Conservation (phyloP, 1,284 basidiomycete species). For the Cutaneotrichosporon mucoides region DNA sequence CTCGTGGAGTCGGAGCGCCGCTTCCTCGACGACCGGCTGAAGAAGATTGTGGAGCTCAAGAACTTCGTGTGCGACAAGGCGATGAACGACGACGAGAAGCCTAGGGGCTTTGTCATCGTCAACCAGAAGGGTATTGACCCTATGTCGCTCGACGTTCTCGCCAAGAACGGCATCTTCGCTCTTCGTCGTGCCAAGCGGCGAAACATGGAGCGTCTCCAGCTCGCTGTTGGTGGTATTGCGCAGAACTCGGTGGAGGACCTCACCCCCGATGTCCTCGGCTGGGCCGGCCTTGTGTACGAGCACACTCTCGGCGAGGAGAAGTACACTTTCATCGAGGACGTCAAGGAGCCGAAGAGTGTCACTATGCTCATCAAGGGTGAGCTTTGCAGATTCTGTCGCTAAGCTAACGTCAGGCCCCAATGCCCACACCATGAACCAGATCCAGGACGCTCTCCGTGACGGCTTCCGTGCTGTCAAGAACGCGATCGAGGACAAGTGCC, state of each 20-base stretch:
- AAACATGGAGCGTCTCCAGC: slow-evolving; percentile 93
- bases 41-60: slow-evolving; percentile 97
- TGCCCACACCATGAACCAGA: slow-evolving; percentile 91
- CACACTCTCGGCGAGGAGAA: slow-evolving; percentile 99
- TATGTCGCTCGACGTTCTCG: slow-evolving; percentile 90
- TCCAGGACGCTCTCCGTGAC: slow-evolving; percentile 94
- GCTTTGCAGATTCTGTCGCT: slow-evolving; percentile 7
- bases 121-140: slow-evolving; percentile 99
- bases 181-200: slow-evolving; percentile 92
- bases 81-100: slow-evolving; percentile 60
- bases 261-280: slow-evolving; percentile 83
- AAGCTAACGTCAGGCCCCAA: slow-evolving; percentile 64
- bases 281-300: slow-evolving; percentile 98
- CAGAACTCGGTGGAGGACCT: slow-evolving; percentile 99
- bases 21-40: slow-evolving; percentile 90
- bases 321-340: slow-evolving; percentile 96
- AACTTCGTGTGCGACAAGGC: slow-evolving; percentile 91
- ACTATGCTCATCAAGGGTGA: slow-evolving; percentile 92
- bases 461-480: slow-evolving; percentile 97
- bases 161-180: slow-evolving; percentile 94
- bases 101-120: slow-evolving; percentile 88
- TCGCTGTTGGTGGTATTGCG: slow-evolving; percentile 89
- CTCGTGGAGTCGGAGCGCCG: slow-evolving; percentile 94
- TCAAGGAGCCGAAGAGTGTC: slow-evolving; percentile 92
- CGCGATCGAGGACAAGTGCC: slow-evolving; percentile 80